Conservation (phyloP, 352 stramenopile genomes). For the Phytophthora fragariaefolia region DNA sequence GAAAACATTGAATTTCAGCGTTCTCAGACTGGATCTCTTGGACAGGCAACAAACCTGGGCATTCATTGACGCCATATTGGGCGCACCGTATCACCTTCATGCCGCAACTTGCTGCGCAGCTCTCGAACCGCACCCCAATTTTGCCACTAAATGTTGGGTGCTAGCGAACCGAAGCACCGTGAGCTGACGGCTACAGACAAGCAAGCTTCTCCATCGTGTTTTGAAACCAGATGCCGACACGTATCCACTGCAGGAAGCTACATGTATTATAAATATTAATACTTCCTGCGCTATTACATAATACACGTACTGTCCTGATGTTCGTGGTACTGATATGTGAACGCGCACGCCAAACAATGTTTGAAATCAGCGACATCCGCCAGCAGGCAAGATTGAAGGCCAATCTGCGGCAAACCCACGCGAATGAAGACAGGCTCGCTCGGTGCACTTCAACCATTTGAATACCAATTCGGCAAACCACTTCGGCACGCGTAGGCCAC, state of each 20-base stretch:
- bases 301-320: too few relatives aligned
- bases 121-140: too few relatives aligned
- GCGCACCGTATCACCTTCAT: neutral
- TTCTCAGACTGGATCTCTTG: neutral
- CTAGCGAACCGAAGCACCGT: too few relatives aligned
- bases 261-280: too few relatives aligned
- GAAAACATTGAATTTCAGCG: too few relatives aligned
- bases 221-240: conserved; percentile 38
- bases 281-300: too few relatives aligned
- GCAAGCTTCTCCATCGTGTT: conserved; percentile 6
- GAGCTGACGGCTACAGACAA: too few relatives aligned
- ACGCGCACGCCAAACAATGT: neutral
- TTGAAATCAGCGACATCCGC: conserved; percentile 10
- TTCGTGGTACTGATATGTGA: neutral
- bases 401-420: neutral
- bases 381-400: conserved; percentile 12
- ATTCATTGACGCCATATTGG: neutral
- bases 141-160: too few relatives aligned
- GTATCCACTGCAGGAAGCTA: neutral
- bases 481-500: neutral
- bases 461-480: too few relatives aligned
- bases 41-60: neutral
- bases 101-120: too few relatives aligned
- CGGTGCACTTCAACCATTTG: neutral
- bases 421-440: conserved; percentile 4